Percentiles rank a stretch among this genome's conserved stretches.
Conservation (phyloP, 1,139 yeast genomes). For the Saccharomyces uvarum region DNA sequence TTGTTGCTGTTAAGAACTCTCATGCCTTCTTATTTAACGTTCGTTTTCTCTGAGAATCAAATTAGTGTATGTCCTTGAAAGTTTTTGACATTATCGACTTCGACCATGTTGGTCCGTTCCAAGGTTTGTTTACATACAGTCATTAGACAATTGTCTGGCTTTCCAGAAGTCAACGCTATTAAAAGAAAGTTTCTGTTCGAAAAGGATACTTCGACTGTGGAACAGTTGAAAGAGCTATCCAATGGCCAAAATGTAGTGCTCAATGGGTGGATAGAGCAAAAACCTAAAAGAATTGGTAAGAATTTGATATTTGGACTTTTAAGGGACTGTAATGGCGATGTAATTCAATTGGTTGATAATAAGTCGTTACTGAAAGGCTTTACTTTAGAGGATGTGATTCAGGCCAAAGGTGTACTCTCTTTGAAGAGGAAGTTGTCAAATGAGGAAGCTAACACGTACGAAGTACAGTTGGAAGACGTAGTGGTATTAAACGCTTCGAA, state of each 20-base stretch:
- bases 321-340: constrained; percentile 63
- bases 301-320: constrained; percentile 58
- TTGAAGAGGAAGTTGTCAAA: constrained; percentile 19
- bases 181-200: constrained; percentile 5
- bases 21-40: not conserved
- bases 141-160: not conserved
- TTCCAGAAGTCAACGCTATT: not conserved
- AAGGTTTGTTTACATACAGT: not conserved
- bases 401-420: constrained; percentile 49
- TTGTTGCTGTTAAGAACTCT: not conserved
- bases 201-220: constrained; percentile 2
- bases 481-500: constrained; percentile 61
- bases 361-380: constrained; percentile 40
- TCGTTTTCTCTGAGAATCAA: not conserved
- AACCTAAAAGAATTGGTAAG: constrained; percentile 59
- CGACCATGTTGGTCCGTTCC: not conserved
- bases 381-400: constrained; percentile 70
- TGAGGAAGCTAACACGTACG: constrained; percentile 38
- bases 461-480: constrained; percentile 45
- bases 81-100: not conserved
- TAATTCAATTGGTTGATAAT: constrained; percentile 55
- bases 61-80: not conserved
- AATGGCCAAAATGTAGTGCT: constrained; percentile 32
- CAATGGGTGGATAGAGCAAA: constrained; percentile 76
- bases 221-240: not conserved